phyloP scores from a whole-genome alignment of 495 filamentous ascomycete genomes.

The Podospora didyma region DNA sequence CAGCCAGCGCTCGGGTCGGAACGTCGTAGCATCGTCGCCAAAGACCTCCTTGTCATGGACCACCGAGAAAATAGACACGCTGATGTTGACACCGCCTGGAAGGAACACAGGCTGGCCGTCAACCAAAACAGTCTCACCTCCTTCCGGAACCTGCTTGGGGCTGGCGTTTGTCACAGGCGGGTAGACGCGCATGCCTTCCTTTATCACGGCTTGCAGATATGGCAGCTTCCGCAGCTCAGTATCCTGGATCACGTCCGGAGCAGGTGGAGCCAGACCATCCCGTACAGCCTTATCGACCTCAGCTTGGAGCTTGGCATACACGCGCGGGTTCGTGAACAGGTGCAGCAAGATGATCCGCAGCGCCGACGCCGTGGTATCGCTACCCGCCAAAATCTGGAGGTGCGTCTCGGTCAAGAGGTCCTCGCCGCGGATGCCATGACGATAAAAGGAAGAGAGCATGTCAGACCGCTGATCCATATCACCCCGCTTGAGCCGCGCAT shows the following conservation, averaged over 20 bases:
- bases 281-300: conserved; percentile 46
- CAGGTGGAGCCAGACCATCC: conserved; percentile 3
- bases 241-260: conserved; percentile 26
- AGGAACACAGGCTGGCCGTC: conserved; percentile 43
- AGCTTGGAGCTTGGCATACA: conserved; percentile 41
- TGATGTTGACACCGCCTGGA: conserved; percentile 45
- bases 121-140: conserved; percentile 16
- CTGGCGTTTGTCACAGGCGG: conserved; percentile 18
- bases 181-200: conserved; percentile 39
- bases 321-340: conserved; percentile 40
- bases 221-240: conserved; percentile 37
- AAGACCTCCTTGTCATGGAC: conserved; percentile 26
- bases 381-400: conserved; percentile 38
- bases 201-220: conserved; percentile 44
- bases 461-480: conserved; percentile 24
- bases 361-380: conserved; percentile 59
- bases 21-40: conserved; percentile 43
- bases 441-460: conserved; percentile 45
- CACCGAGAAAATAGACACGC: conserved; percentile 19
- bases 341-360: conserved; percentile 53
- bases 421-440: conserved; percentile 38
- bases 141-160: neutral
- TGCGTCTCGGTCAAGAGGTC: conserved; percentile 35
- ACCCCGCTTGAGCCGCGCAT: conserved; percentile 19
- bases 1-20: conserved; percentile 54